Percentiles rank a stretch among this genome's conserved stretches.
Evolutionary conservation across 2,329 filamentous ascomycete species (phyloP).

Genomic region (Paecilomyces sp.): DNA sequence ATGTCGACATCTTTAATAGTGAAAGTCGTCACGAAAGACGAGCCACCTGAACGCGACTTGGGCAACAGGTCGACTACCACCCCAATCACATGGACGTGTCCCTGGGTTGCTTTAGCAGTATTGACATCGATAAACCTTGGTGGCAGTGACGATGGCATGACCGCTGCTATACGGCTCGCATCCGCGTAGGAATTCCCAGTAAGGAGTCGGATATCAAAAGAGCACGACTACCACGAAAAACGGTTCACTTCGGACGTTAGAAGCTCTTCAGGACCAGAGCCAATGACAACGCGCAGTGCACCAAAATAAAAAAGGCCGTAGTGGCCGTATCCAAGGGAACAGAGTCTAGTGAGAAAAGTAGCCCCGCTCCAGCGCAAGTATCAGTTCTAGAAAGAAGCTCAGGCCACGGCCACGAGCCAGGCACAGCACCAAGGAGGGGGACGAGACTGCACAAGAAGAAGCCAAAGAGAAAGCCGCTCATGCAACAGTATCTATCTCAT

Average conservation of each 20-base stretch:
- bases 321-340: constrained; percentile 1
- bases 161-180: not conserved
- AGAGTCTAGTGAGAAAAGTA: not conserved
- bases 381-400: not conserved
- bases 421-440: not conserved
- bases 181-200: not conserved
- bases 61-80: constrained; percentile 59
- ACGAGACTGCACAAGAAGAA: not conserved
- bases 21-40: constrained; percentile 56
- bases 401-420: not conserved
- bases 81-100: constrained; percentile 57
- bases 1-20: constrained; percentile 53
- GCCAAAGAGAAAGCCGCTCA: not conserved
- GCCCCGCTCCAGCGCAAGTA: not conserved
- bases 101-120: constrained; percentile 32
- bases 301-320: not conserved
- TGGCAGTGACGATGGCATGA: constrained; percentile 25
- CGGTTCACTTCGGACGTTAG: not conserved
- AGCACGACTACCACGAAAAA: not conserved
- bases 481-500: not conserved
- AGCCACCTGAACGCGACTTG: constrained; percentile 44
- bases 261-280: not conserved
- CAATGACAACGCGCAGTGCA: not conserved
- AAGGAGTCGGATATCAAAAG: not conserved
- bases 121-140: constrained; percentile 41